phyloP scores from a whole-genome alignment of 208 protist species.

The Zelonia costaricensis region DNA sequence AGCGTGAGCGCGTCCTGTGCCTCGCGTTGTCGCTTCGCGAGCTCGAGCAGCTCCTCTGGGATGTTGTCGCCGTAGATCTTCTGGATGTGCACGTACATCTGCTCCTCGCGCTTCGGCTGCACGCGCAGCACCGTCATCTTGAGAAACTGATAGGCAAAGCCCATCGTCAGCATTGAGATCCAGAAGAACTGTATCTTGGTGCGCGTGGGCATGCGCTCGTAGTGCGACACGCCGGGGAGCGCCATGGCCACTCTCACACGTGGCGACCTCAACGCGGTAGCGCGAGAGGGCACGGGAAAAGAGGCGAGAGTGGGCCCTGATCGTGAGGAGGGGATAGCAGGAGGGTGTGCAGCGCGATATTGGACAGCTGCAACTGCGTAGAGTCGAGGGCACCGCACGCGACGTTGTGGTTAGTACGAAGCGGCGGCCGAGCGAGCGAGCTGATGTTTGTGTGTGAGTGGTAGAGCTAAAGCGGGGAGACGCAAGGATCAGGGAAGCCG shows the following conservation, averaged over 20 bases:
- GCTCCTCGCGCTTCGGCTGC: conserved; percentile 83
- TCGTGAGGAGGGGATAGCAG: too few relatives aligned
- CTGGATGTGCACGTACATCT: conserved; percentile 80
- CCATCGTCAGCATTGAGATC: conserved; percentile 76
- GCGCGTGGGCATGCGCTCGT: conserved; percentile 82
- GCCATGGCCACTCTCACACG: conserved; percentile 24
- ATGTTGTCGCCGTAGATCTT: conserved; percentile 78
- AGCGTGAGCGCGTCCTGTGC: conserved; percentile 75
- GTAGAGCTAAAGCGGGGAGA: too few relatives aligned
- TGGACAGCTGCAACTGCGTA: too few relatives aligned
- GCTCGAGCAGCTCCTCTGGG: conserved; percentile 59
- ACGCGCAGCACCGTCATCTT: conserved; percentile 79
- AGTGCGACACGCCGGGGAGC: conserved; percentile 74
- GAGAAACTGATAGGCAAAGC: conserved; percentile 76
- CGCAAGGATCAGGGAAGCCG: too few relatives aligned
- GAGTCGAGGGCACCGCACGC: too few relatives aligned
- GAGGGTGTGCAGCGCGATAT: too few relatives aligned
- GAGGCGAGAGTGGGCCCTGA: too few relatives aligned
- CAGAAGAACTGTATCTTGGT: conserved; percentile 77
- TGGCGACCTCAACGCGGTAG: too few relatives aligned
- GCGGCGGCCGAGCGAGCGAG: too few relatives aligned
- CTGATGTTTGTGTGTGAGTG: too few relatives aligned
- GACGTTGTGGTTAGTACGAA: too few relatives aligned
- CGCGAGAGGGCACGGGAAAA: too few relatives aligned
- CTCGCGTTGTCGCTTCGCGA: conserved; percentile 73